Percentiles rank a stretch among this genome's conserved stretches.
These are phyloP conservation scores for Irpex lacteus DNA, from an alignment of 1,284 basidiomycete species.

Conservation along the genomic window DNA sequence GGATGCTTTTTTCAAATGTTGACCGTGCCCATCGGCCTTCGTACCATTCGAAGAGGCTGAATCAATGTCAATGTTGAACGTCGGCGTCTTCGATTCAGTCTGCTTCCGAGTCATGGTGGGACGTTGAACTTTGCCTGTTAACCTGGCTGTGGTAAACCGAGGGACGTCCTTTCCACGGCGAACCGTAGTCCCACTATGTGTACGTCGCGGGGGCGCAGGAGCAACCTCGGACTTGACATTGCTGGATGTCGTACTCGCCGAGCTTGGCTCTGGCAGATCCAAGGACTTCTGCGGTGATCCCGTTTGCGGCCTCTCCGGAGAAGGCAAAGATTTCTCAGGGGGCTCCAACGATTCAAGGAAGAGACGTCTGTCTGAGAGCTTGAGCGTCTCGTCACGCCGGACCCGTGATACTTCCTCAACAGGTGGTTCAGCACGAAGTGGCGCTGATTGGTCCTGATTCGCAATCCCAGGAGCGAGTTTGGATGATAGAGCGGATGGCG, in stretches of 20 bases:
- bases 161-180: slow-evolving; percentile 12
- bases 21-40: slow-evolving; percentile 10
- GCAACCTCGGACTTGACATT: slow-evolving; percentile 30
- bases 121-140: slow-evolving; percentile 8
- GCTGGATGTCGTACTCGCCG: slow-evolving; percentile 36
- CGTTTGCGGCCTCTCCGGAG: slow-evolving; percentile 28
- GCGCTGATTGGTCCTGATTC: slow-evolving; percentile 5
- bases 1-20: slow-evolving; percentile 8
- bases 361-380: slow-evolving; percentile 39
- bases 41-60: slow-evolving; percentile 54
- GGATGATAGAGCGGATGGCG: slow-evolving; percentile 4
- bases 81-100: slow-evolving; percentile 32
- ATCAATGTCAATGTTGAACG: slow-evolving; percentile 59
- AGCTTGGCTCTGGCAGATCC: slow-evolving; percentile 29
- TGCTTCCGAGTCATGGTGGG: slow-evolving; percentile 6
- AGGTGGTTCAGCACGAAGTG: slow-evolving; percentile 8
- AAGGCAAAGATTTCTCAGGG: slow-evolving; percentile 36
- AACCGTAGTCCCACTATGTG: slow-evolving; percentile 11
- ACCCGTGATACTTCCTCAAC: slow-evolving; percentile 4
- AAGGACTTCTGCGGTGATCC: slow-evolving; percentile 14
- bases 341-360: slow-evolving; percentile 40
- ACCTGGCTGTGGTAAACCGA: slow-evolving; percentile 4
- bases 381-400: slow-evolving; percentile 30
- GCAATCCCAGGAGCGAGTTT: slow-evolving; percentile 7
- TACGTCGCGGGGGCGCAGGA: slow-evolving; percentile 11